phyloP scores from a whole-genome alignment of 2,329 filamentous ascomycete genomes.

The Periconia sp. region DNA sequence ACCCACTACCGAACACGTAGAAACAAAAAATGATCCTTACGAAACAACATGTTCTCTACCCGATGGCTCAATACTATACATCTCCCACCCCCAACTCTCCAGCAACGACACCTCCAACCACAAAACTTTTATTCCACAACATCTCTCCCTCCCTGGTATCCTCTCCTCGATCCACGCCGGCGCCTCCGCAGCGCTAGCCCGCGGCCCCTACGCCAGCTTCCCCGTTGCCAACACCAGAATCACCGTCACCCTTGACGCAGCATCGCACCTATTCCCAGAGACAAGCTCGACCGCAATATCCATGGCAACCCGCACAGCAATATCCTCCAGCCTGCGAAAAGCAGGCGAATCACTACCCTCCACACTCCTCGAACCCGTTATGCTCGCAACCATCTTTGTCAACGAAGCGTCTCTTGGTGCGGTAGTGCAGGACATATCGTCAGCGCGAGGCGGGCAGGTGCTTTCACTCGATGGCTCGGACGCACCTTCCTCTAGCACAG shows the following conservation, averaged over 20 bases:
- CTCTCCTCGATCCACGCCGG: slow-evolving; percentile 73
- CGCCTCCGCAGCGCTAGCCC: slow-evolving; percentile 79
- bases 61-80: slow-evolving; percentile 74
- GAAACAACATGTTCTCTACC: slow-evolving; percentile 36
- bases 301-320: slow-evolving; percentile 67
- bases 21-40: slow-evolving; percentile 35
- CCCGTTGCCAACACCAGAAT: slow-evolving; percentile 80
- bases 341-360: slow-evolving; percentile 63
- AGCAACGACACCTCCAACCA: slow-evolving; percentile 40
- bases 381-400: slow-evolving; percentile 85
- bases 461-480: slow-evolving; percentile 65
- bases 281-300: slow-evolving; percentile 72
- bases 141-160: slow-evolving; percentile 58
- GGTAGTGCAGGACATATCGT: slow-evolving; percentile 82
- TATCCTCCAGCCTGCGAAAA: slow-evolving; percentile 71
- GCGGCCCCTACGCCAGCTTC: slow-evolving; percentile 80
- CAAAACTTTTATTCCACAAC: slow-evolving; percentile 59
- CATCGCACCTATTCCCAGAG: slow-evolving; percentile 68
- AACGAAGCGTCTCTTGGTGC: slow-evolving; percentile 81
- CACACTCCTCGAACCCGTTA: slow-evolving; percentile 87
- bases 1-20: slow-evolving; percentile 20
- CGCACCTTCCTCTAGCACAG: slow-evolving; percentile 11
- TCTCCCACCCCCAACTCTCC: slow-evolving; percentile 60
- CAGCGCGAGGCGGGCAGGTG: slow-evolving; percentile 74
- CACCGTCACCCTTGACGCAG: slow-evolving; percentile 70